phyloP scores from a whole-genome alignment of 345 rosid species.

The Mercurialis annua region DNA sequence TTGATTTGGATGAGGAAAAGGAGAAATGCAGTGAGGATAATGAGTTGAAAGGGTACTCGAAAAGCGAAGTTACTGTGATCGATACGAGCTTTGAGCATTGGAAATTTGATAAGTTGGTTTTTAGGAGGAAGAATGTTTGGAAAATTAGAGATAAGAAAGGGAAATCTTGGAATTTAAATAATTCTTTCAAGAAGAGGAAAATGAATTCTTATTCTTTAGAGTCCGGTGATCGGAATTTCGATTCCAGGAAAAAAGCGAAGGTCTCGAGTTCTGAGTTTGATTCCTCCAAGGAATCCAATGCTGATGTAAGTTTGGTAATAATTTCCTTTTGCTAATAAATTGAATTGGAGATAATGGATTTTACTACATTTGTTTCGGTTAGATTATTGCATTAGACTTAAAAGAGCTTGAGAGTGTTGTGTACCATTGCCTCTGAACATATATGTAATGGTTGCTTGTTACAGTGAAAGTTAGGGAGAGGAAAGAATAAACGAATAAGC shows the following conservation, averaged over 20 bases:
- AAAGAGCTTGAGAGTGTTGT: background rate
- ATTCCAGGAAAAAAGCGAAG: conserved; percentile 51
- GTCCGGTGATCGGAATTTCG: conserved; percentile 27
- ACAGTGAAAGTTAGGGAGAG: background rate
- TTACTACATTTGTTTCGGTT: background rate
- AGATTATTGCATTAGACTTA: background rate
- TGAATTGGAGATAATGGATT: background rate
- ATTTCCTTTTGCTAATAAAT: background rate
- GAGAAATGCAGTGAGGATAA: conserved; percentile 34
- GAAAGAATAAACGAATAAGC: background rate
- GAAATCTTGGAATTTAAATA: conserved; percentile 41
- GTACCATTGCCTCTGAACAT: background rate
- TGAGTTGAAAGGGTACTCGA: conserved; percentile 72
- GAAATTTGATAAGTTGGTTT: conserved; percentile 85
- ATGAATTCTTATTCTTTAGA: conserved; percentile 30
- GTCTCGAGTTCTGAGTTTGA: conserved; percentile 18
- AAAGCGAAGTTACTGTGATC: conserved; percentile 90
- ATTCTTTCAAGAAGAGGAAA: conserved; percentile 65
- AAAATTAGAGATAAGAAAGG: conserved; percentile 83
- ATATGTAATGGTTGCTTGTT: background rate
- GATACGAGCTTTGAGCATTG: conserved; percentile 77
- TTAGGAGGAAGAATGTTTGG: conserved; percentile 72
- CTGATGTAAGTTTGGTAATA: conserved; percentile 30
- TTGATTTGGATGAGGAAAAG: conserved; percentile 28
- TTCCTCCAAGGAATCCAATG: conserved; percentile 18